Evolutionary conservation across 345 rosid genomes (phyloP), one percentile per base, ranked within the genome.

Genomic region (Psidium friedrichsthalianum): DNA sequence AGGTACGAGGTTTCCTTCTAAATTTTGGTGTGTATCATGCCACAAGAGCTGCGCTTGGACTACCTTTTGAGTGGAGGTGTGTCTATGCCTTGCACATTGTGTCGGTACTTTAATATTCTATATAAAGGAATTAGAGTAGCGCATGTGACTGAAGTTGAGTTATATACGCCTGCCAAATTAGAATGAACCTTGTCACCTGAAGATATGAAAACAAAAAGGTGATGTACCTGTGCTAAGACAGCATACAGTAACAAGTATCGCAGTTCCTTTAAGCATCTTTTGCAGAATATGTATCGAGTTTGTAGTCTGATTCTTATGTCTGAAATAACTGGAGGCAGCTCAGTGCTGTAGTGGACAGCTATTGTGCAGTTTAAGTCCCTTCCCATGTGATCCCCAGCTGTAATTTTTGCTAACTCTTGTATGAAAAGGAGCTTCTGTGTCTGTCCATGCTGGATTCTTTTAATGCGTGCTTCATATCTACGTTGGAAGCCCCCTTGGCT

Each of bases 1-100:
- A 95, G 99, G 99, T 97, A 58, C 90, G 98, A 32, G 99, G 99
- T 52, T 95, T 97, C 88, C 98, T 97, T 92, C 97, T 97, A 84
- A 97, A 95, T 88, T 95, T 95, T 88, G 98, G 98, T 85, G 99
- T 97, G 58, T 95, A 97, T 69, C 92, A 95, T 88, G 98, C 98
- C 81, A 97, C 98, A 55, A 93, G 98, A 92, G 95, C 94, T 88
- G 98, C 98, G 57, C 97, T 97, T 86, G 98, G 98, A 87, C 96
- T 95, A 88, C 56, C 96, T 3, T 97, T 97, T 91, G 94, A 93
- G 86, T 95, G 98, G 98, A 97, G 96, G 99, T 95, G 83, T 49
- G 91, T 88, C 53, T 56, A 44, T 84, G 85, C 11, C 53, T 56
- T 18, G 16, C 74, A 61, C 42, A 32, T 74, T 84, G 76, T 32